A percentile compares a stretch with the other conserved stretches of the same genome.
Conservation (phyloP, 2,329 filamentous ascomycete species). For the Magnaporthiopsis poae region DNA sequence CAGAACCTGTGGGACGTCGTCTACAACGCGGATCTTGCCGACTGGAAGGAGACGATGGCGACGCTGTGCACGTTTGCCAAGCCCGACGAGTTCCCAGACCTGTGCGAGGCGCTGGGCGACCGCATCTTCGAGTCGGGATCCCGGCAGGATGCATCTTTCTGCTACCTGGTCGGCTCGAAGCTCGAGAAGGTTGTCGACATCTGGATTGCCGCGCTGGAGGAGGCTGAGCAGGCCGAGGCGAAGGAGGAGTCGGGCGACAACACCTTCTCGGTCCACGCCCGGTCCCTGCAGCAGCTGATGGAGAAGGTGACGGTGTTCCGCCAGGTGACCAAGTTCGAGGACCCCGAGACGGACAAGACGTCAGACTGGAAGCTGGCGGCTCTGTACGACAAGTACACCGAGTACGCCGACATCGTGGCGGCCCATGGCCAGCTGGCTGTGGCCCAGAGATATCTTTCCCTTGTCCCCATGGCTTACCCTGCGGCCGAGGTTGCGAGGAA, state of each 20-base stretch:
- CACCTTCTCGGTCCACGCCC: conserved; percentile 83
- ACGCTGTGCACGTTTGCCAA: conserved; percentile 92
- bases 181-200: conserved; percentile 93
- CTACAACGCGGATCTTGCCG: conserved; percentile 81
- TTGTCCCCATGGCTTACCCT: conserved; percentile 73
- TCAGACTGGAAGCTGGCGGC: conserved; percentile 81
- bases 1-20: conserved; percentile 98
- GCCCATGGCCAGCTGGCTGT: conserved; percentile 76
- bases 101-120: conserved; percentile 91
- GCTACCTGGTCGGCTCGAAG: conserved; percentile 89
- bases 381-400: conserved; percentile 88
- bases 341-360: conserved; percentile 59
- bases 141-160: conserved; percentile 88
- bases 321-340: conserved; percentile 82
- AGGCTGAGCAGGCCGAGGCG: conserved; percentile 67
- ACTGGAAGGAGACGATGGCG: conserved; percentile 97
- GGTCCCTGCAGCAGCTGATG: conserved; percentile 81
- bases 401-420: conserved; percentile 92
- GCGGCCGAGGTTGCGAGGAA: conserved; percentile 79
- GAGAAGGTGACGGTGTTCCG: conserved; percentile 98
- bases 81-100: conserved; percentile 79
- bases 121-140: conserved; percentile 64
- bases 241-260: conserved; percentile 62
- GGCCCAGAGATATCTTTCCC: conserved; percentile 82
- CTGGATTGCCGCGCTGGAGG: conserved; percentile 82